phyloP scores from a whole-genome alignment of 1,284 basidiomycete species.

The Boletellus deceptivus region DNA sequence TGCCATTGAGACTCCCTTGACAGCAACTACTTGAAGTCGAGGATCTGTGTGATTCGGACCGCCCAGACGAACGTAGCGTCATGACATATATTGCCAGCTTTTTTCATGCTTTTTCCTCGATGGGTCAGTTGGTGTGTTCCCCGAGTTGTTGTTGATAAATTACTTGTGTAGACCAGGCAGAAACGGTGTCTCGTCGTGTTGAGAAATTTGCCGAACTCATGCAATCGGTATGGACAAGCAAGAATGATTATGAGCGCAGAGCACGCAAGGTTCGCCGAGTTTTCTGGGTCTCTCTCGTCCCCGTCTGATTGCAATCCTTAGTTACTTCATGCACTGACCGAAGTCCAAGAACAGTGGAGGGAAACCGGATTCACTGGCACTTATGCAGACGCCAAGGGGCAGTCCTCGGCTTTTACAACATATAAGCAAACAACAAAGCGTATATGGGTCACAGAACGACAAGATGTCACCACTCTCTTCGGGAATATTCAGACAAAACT shows the following conservation, averaged over 20 bases:
- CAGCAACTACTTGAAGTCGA: constrained; percentile 95
- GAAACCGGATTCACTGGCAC: constrained; percentile 64
- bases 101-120: constrained; percentile 97
- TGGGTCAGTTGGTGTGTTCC: constrained; percentile 58
- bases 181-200: constrained; percentile 90
- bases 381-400: constrained; percentile 80
- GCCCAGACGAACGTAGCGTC: constrained; percentile 92
- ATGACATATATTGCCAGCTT: constrained; percentile 96
- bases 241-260: constrained; percentile 93
- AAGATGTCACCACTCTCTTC: constrained; percentile 86
- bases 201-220: constrained; percentile 96
- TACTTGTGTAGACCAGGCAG: constrained; percentile 77
- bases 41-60: constrained; percentile 86
- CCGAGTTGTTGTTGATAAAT: not conserved
- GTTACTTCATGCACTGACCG: constrained; percentile 64
- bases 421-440: constrained; percentile 90
- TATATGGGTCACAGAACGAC: constrained; percentile 86
- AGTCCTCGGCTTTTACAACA: constrained; percentile 69
- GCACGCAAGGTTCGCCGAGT: constrained; percentile 59
- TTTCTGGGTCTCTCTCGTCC: not conserved
- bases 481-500: constrained; percentile 95
- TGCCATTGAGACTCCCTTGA: constrained; percentile 6
- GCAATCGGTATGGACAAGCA: constrained; percentile 82
- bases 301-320: constrained; percentile 29
- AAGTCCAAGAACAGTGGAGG: constrained; percentile 66